These are phyloP conservation scores for Aureobasidium mangrovei DNA, from an alignment of 2,329 filamentous ascomycete genomes.

Conservation along the genomic window DNA sequence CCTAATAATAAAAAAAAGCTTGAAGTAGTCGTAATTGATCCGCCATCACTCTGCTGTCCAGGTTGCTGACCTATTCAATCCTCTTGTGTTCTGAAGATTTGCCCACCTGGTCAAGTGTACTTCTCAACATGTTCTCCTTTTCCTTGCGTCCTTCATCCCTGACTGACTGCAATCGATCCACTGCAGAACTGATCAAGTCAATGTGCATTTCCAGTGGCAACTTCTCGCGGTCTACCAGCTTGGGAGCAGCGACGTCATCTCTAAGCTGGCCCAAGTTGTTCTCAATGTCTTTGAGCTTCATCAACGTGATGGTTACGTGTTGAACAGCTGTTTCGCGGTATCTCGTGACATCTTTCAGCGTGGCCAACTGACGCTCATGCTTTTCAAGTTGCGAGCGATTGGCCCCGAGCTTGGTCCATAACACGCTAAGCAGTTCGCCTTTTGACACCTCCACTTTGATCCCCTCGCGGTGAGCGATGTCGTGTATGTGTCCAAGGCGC, in stretches of 20 bases:
- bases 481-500: slow-evolving; percentile 60
- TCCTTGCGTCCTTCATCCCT: slow-evolving; percentile 41
- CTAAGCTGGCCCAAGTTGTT: slow-evolving; percentile 62
- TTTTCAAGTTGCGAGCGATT: slow-evolving; percentile 54
- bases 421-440: slow-evolving; percentile 56
- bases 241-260: slow-evolving; percentile 60
- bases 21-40: too few species aligned
- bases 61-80: not conserved
- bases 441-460: slow-evolving; percentile 49
- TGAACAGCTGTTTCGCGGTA: slow-evolving; percentile 58
- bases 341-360: slow-evolving; percentile 56
- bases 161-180: slow-evolving; percentile 61
- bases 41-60: not conserved
- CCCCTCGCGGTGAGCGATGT: slow-evolving; percentile 57
- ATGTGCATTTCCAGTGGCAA: slow-evolving; percentile 67
- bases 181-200: slow-evolving; percentile 61
- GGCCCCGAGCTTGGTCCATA: slow-evolving; percentile 68
- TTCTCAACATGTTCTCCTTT: slow-evolving; percentile 16
- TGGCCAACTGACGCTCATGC: slow-evolving; percentile 52
- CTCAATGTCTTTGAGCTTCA: slow-evolving; percentile 66
- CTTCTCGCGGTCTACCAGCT: slow-evolving; percentile 40
- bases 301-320: slow-evolving; percentile 60
- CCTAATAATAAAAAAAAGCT: too few species aligned
- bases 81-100: not conserved
- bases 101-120: slow-evolving; percentile 11